Evolutionary conservation across 2,329 filamentous ascomycete genomes (phyloP).

Genomic region (Penicillium oxalicum): DNA sequence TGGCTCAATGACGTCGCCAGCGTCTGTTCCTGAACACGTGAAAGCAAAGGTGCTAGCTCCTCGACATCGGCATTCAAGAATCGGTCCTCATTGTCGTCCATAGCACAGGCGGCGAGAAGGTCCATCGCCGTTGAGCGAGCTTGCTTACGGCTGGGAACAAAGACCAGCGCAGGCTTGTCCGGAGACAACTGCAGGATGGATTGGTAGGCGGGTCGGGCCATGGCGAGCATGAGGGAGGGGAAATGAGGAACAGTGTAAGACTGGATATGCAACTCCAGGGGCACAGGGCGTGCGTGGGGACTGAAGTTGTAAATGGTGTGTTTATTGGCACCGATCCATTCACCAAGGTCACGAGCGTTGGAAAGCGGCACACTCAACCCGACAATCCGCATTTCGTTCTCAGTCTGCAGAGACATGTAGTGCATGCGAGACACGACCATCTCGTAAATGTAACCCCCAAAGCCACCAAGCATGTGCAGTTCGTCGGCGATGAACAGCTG

Average conservation of each 20-base stretch:
- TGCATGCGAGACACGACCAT: constrained; percentile 97
- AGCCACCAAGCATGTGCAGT: constrained; percentile 83
- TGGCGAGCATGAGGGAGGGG: constrained; percentile 95
- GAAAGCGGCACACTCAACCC: constrained; percentile 87
- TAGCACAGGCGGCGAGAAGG: constrained; percentile 76
- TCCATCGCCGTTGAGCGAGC: constrained; percentile 81
- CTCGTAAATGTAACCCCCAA: constrained; percentile 85
- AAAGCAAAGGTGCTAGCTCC: constrained; percentile 75
- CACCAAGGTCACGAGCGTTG: constrained; percentile 88
- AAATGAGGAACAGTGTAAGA: constrained; percentile 95
- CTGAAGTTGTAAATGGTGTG: constrained; percentile 99
- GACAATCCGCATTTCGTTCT: constrained; percentile 77
- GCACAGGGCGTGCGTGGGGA: constrained; percentile 79
- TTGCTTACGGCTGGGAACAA: constrained; percentile 91
- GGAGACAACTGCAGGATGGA: constrained; percentile 82
- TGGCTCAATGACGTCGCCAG: constrained; percentile 85
- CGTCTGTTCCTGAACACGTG: constrained; percentile 76
- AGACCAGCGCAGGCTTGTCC: constrained; percentile 83
- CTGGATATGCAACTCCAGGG: constrained; percentile 89
- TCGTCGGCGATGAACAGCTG: constrained; percentile 93
- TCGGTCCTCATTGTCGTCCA: constrained; percentile 86
- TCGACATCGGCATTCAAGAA: constrained; percentile 82
- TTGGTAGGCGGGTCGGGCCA: constrained; percentile 90
- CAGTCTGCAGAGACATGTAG: constrained; percentile 83
- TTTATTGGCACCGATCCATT: constrained; percentile 97